Evolutionary conservation across 306 rosid species (phyloP).

Genomic region (Medicago ruthenica): DNA sequence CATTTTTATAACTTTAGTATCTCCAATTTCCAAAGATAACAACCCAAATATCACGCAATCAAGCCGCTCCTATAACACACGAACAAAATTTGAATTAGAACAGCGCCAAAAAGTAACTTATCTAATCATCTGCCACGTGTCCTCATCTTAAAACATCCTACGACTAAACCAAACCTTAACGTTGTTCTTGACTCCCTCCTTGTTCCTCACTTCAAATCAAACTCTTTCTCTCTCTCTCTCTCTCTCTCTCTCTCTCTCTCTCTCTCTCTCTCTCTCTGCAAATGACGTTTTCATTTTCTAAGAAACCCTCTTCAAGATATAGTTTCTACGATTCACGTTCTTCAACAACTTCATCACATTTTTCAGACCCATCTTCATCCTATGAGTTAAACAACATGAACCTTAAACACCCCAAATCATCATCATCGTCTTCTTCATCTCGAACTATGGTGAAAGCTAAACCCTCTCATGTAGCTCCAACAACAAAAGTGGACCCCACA

Average conservation of each 20-base stretch:
- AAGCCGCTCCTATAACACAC: slow-evolving; percentile 41
- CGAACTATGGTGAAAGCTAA: slow-evolving; percentile 69
- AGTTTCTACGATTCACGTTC: slow-evolving; percentile 76
- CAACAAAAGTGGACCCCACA: slow-evolving; percentile 62
- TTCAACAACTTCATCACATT: slow-evolving; percentile 67
- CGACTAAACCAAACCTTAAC: slow-evolving; percentile 7
- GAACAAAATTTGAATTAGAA: slow-evolving; percentile 60
- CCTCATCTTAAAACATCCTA: slow-evolving; percentile 11
- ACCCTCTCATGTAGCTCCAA: slow-evolving; percentile 51
- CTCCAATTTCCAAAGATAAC: slow-evolving; percentile 23
- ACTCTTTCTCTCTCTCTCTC: too few species aligned
- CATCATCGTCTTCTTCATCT: slow-evolving; percentile 57
- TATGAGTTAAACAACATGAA: slow-evolving; percentile 44
- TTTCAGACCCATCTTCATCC: slow-evolving; percentile 84
- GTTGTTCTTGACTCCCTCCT: background rate
- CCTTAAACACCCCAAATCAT: slow-evolving; percentile 44
- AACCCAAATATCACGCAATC: slow-evolving; percentile 1
- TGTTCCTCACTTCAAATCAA: background rate
- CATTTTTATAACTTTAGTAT: background rate
- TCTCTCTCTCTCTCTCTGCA: background rate
- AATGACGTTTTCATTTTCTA: slow-evolving; percentile 50
- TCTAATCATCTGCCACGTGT: slow-evolving; percentile 59
- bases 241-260: too few species aligned
- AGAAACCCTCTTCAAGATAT: slow-evolving; percentile 85
- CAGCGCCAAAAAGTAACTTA: slow-evolving; percentile 52